Conservation (phyloP, 805 yeast species). For the Candida multigemmis region DNA sequence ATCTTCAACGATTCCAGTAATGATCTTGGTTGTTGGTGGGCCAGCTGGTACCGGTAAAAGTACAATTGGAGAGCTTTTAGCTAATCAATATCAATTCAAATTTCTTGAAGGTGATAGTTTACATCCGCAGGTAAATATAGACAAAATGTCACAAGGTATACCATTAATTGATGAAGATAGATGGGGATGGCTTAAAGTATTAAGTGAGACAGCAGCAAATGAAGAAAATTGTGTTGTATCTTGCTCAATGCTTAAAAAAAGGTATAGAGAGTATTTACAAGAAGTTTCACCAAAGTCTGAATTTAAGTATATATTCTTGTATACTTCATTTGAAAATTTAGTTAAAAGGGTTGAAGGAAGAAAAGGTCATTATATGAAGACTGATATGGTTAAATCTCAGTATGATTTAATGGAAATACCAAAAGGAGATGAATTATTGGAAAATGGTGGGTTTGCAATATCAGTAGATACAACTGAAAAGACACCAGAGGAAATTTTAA, state of each 20-base stretch:
- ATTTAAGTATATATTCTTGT: constrained; percentile 58
- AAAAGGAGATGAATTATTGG: constrained; percentile 21
- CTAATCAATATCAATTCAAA: constrained; percentile 36
- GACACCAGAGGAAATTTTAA: constrained; percentile 15
- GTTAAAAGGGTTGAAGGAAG: constrained; percentile 53
- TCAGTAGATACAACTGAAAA: constrained; percentile 25
- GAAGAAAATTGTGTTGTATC: constrained; percentile 45
- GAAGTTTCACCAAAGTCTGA: constrained; percentile 16
- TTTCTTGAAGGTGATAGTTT: constrained; percentile 81
- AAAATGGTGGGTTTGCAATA: constrained; percentile 26
- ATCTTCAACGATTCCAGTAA: constrained; percentile 5
- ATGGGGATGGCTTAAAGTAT: constrained; percentile 72
- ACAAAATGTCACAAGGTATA: constrained; percentile 73
- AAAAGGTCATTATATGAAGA: constrained; percentile 78
- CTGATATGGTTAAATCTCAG: constrained; percentile 75
- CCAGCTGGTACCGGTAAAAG: constrained; percentile 96
- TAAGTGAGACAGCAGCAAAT: constrained; percentile 35
- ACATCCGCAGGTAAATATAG: constrained; percentile 65
- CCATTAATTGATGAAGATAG: constrained; percentile 88
- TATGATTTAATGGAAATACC: constrained; percentile 72
- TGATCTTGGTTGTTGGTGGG: constrained; percentile 71
- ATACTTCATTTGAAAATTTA: constrained; percentile 55
- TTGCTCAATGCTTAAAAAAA: constrained; percentile 77
- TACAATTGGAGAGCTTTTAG: constrained; percentile 54
- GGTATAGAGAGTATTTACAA: constrained; percentile 59